Base-by-base conservation (phyloP, 2,329 filamentous ascomycete species). In the Calonectria ilicicola region DNA sequence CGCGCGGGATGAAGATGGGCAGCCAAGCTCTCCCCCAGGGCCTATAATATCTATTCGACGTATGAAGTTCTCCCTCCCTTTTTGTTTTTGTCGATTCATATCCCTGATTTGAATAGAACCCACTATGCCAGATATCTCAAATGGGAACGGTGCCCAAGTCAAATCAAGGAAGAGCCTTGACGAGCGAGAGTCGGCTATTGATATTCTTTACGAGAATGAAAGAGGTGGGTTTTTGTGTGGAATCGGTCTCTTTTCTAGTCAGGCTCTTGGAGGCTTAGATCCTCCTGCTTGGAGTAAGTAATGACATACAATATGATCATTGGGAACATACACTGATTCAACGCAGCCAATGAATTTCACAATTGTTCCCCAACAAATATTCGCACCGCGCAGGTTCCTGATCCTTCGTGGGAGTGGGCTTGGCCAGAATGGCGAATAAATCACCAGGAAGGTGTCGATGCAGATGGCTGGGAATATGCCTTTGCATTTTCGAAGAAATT, bases 391-490 rank as follows among this genome's bases (percentile, higher is more conserved):
- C 96, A 98, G 82, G 91, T 98, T 1, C 97, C 97, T 0, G 97
- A 99, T 81, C 97, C 97, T 7, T 95, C 93, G 74, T 99, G 97
- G 97, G 92, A 95, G 81, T 99, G 97, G 97, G 91, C 86, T 2
- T 93, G 91, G 91, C 87, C 90, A 2, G 90, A 91, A 65, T 93
- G 91, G 92, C 87, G 86, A 32, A 80, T 93, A 76, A 89, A 91
- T 72, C 86, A 95, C 89, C 95, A 96, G 86, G 90, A 93, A 2
- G 93, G 93, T 72, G 78, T 84, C 44, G 97, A 98, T 80, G 93
- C 96, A 74, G 94, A 96, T 74, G 97, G 97, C 4, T 99, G 97
- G 97, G 93, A 98, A 82, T 99, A 99, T 84, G 97, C 95, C 19
- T 95, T 98, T 82, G 93, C 94, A 76, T 99, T 98, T 81, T 87